Evolutionary conservation across 1,284 basidiomycete species (phyloP).

Genomic region (Tetrapyrgos nigripes): DNA sequence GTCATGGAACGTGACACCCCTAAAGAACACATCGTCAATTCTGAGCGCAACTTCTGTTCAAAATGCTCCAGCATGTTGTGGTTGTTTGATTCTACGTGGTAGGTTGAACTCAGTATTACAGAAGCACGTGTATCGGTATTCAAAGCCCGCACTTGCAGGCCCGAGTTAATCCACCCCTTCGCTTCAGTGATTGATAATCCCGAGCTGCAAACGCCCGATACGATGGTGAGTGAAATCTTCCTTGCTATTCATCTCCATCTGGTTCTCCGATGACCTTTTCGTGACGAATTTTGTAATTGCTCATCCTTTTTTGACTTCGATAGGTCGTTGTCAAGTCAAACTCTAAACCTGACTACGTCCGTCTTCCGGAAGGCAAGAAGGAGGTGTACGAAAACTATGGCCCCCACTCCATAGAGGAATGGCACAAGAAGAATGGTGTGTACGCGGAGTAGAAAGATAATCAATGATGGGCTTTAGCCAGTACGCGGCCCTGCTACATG

Average conservation of each 20-base stretch:
- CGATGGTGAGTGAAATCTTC: constrained; percentile 50
- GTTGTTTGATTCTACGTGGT: constrained; percentile 62
- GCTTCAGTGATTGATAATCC: constrained; percentile 66
- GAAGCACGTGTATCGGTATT: neutral
- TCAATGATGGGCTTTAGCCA: too few species aligned
- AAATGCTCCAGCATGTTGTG: constrained; percentile 68
- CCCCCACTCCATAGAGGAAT: constrained; percentile 52
- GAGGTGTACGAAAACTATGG: constrained; percentile 49
- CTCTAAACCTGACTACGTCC: constrained; percentile 64
- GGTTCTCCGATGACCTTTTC: neutral
- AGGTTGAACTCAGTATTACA: constrained; percentile 11
- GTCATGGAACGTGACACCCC: constrained; percentile 58
- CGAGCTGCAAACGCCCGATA: constrained; percentile 49
- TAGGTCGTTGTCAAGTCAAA: constrained; percentile 52
- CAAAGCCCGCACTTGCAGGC: constrained; percentile 42
- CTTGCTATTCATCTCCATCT: neutral
- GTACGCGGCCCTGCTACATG: too few species aligned
- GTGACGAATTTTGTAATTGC: neutral
- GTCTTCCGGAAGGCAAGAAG: constrained; percentile 62
- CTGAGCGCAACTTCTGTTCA: constrained; percentile 64
- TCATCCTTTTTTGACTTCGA: neutral
- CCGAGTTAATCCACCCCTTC: constrained; percentile 65
- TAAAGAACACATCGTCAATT: constrained; percentile 49
- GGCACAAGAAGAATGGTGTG: constrained; percentile 59
- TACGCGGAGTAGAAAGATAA: constrained; percentile 46